phyloP scores from a whole-genome alignment of 2,329 filamentous ascomycete genomes.

The Ceratocystis eucalypticola region DNA sequence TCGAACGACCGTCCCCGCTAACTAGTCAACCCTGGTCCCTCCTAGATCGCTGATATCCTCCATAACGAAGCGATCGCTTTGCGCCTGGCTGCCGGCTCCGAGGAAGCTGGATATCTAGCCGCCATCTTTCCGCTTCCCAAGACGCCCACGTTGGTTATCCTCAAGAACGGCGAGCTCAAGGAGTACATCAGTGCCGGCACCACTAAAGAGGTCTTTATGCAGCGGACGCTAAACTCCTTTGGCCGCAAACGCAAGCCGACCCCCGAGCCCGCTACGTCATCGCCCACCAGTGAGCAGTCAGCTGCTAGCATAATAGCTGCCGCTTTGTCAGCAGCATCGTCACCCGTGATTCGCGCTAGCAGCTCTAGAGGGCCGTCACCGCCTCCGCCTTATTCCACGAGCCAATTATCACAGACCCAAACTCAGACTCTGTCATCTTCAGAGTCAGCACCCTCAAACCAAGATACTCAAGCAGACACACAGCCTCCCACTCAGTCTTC shows the following conservation, averaged over 20 bases:
- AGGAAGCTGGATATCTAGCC: slow-evolving; percentile 68
- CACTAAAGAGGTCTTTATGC: slow-evolving; percentile 51
- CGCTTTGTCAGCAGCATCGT: slow-evolving; percentile 20
- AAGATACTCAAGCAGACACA: neutral
- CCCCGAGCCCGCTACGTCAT: slow-evolving; percentile 13
- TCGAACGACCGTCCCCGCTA: no score
- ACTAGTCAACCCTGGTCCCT: neutral
- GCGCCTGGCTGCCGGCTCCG: slow-evolving; percentile 55
- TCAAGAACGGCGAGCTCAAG: slow-evolving; percentile 63
- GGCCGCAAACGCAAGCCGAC: slow-evolving; percentile 20
- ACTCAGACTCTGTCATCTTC: slow-evolving; percentile 19
- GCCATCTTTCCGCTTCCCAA: slow-evolving; percentile 71
- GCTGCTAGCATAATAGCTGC: slow-evolving; percentile 18
- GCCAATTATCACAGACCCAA: slow-evolving; percentile 16
- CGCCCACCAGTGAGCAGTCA: slow-evolving; percentile 15
- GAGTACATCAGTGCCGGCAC: slow-evolving; percentile 59
- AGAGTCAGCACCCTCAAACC: slow-evolving; percentile 14
- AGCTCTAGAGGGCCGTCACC: slow-evolving; percentile 19
- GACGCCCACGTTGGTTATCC: slow-evolving; percentile 66
- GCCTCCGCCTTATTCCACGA: slow-evolving; percentile 19
- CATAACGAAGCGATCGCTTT: slow-evolving; percentile 53
- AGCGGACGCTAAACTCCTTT: slow-evolving; percentile 28
- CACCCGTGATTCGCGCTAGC: slow-evolving; percentile 17
- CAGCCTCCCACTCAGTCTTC: neutral
- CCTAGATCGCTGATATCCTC: slow-evolving; percentile 43